Percentiles rank a stretch among this genome's conserved stretches.
Conservation (phyloP, 2,329 filamentous ascomycete genomes). For the Cladophialophora chaetospira region DNA sequence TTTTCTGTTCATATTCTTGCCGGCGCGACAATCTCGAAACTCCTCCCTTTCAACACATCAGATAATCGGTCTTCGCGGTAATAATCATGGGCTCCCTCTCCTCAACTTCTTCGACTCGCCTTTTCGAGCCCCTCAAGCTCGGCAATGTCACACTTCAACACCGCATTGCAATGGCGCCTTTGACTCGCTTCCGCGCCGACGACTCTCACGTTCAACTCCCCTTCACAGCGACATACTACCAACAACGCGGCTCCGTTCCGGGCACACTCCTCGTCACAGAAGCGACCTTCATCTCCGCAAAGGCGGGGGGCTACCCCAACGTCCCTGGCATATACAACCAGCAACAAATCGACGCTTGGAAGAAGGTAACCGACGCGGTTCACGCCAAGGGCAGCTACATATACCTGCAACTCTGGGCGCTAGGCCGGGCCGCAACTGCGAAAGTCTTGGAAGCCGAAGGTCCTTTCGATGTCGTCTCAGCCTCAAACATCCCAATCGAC, state of each 20-base stretch:
- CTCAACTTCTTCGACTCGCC: slow-evolving; percentile 35
- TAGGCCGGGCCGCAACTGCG: slow-evolving; percentile 57
- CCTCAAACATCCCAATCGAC: slow-evolving; percentile 4
- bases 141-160: slow-evolving; percentile 53
- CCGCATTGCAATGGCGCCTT: slow-evolving; percentile 54
- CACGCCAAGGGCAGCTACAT: slow-evolving; percentile 55
- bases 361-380: slow-evolving; percentile 53
- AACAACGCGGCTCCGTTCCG: slow-evolving; percentile 42
- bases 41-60: not conserved
- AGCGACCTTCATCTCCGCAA: slow-evolving; percentile 28
- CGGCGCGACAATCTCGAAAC: not conserved
- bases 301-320: slow-evolving; percentile 18
- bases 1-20: too few species aligned
- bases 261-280: slow-evolving; percentile 42
- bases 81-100: slow-evolving; percentile 17
- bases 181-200: slow-evolving; percentile 57
- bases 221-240: slow-evolving; percentile 44
- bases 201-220: slow-evolving; percentile 41
- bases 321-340: slow-evolving; percentile 25
- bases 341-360: slow-evolving; percentile 53
- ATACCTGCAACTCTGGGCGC: slow-evolving; percentile 55
- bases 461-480: slow-evolving; percentile 31
- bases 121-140: slow-evolving; percentile 49
- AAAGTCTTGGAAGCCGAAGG: slow-evolving; percentile 39
- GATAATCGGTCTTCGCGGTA: not conserved